A percentile compares a stretch with the other conserved stretches of the same genome.
Evolutionary conservation across 2,329 filamentous ascomycete genomes (phyloP).

Genomic region (Aspergillus pseudotamarii): DNA sequence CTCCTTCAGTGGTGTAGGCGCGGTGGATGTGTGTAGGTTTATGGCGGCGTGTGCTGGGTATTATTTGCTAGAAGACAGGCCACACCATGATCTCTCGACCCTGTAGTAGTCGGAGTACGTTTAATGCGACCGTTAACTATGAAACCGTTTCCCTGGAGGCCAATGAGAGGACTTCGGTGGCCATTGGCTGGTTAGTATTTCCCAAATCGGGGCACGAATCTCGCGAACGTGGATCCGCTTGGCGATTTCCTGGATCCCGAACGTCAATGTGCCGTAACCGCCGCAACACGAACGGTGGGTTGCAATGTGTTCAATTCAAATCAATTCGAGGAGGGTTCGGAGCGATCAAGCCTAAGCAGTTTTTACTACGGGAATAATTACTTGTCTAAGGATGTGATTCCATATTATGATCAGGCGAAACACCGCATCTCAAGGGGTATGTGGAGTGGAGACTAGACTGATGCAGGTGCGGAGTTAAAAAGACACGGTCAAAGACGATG

Average conservation of each 20-base stretch:
- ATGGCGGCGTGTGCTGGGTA: background rate
- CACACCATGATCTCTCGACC: no score
- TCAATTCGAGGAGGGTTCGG: background rate
- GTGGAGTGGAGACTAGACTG: background rate
- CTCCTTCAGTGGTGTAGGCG: no score
- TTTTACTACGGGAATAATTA: background rate
- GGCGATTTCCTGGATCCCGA: background rate
- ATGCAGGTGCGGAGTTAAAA: background rate
- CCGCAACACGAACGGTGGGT: background rate
- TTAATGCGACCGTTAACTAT: background rate
- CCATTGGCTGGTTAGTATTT: background rate
- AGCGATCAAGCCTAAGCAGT: background rate
- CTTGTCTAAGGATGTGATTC: background rate
- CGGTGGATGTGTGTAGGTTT: background rate
- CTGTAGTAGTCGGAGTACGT: no score
- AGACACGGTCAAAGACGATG: background rate
- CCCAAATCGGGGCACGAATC: background rate
- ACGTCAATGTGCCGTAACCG: background rate
- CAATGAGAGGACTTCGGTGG: background rate
- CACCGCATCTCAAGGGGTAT: background rate
- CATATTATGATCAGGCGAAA: background rate
- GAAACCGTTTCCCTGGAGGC: background rate
- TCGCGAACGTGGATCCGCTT: background rate
- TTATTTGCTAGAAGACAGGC: background rate
- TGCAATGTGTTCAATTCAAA: background rate